Percentiles rank a stretch among this genome's conserved stretches.
These are phyloP conservation scores for Boletus albobrunnescens DNA, from an alignment of 1,284 basidiomycete genomes.

Conservation along the genomic window DNA sequence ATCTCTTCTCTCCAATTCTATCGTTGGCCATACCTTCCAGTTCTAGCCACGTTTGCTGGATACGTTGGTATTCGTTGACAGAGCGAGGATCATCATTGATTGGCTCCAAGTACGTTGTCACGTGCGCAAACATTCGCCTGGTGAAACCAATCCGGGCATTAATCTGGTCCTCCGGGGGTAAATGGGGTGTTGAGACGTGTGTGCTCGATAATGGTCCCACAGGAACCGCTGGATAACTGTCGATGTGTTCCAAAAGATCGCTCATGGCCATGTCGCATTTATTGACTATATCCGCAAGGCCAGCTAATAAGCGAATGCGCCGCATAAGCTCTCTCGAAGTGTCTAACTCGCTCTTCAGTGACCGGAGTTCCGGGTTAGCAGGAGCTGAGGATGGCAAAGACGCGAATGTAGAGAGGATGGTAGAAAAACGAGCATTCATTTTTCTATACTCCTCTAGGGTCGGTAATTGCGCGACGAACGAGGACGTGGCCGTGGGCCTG, in stretches of 20 bases:
- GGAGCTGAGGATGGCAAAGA: slow-evolving; percentile 44
- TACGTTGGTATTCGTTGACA: slow-evolving; percentile 52
- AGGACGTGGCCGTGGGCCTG: slow-evolving; percentile 36
- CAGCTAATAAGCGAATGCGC: slow-evolving; percentile 50
- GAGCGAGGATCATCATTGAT: slow-evolving; percentile 57
- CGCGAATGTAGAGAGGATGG: slow-evolving; percentile 44
- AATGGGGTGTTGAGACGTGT: slow-evolving; percentile 38
- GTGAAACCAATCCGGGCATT: slow-evolving; percentile 60
- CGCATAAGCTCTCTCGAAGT: slow-evolving; percentile 47
- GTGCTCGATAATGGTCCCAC: slow-evolving; percentile 49
- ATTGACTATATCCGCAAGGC: slow-evolving; percentile 46
- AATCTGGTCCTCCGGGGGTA: slow-evolving; percentile 63
- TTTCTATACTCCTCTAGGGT: slow-evolving; percentile 42
- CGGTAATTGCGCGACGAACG: slow-evolving; percentile 50
- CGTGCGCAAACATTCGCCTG: slow-evolving; percentile 43
- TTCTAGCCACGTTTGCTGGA: slow-evolving; percentile 75
- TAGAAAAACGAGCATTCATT: slow-evolving; percentile 46
- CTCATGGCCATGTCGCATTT: slow-evolving; percentile 72
- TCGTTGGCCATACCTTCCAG: slow-evolving; percentile 75
- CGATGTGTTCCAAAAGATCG: slow-evolving; percentile 76
- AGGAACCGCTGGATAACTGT: slow-evolving; percentile 64
- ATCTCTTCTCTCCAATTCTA: slow-evolving; percentile 53
- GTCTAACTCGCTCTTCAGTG: slow-evolving; percentile 55
- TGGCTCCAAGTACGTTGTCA: slow-evolving; percentile 39
- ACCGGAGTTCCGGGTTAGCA: slow-evolving; percentile 54